Evolutionary conservation across 495 filamentous ascomycete genomes (phyloP).

Genomic region (Xylaria palmicola): DNA sequence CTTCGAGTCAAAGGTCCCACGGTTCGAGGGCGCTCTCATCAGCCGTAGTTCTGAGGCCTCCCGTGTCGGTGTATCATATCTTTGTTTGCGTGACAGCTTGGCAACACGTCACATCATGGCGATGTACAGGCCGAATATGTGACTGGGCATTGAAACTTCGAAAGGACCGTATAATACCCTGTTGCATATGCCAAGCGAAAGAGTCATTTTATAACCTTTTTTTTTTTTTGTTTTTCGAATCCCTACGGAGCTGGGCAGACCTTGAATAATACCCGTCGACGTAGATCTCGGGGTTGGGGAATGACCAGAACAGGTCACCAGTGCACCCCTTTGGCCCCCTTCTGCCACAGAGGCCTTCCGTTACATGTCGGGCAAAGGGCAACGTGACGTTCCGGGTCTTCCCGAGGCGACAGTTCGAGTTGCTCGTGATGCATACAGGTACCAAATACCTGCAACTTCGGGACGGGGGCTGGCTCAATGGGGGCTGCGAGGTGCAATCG

Average conservation of each 20-base stretch:
- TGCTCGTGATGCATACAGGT: not conserved
- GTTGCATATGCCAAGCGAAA: slow-evolving; percentile 1
- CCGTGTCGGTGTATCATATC: not conserved
- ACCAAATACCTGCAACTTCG: not conserved
- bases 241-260: not conserved
- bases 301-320: not conserved
- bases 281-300: not conserved
- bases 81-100: not conserved
- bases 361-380: slow-evolving; percentile 3
- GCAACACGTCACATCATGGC: not conserved
- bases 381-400: not conserved
- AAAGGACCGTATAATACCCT: not conserved
- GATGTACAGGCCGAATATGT: not conserved
- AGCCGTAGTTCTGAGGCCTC: not conserved
- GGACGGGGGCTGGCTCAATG: not conserved
- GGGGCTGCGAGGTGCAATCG: not conserved
- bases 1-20: not conserved
- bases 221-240: too few species aligned
- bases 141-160: not conserved
- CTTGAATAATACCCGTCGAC: not conserved
- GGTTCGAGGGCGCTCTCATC: not conserved
- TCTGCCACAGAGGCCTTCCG: too few species aligned
- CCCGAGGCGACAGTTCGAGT: not conserved
- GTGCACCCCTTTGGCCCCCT: not conserved
- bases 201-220: not conserved